Conservation (phyloP, 306 rosid genomes). For the Medicago arabica region DNA sequence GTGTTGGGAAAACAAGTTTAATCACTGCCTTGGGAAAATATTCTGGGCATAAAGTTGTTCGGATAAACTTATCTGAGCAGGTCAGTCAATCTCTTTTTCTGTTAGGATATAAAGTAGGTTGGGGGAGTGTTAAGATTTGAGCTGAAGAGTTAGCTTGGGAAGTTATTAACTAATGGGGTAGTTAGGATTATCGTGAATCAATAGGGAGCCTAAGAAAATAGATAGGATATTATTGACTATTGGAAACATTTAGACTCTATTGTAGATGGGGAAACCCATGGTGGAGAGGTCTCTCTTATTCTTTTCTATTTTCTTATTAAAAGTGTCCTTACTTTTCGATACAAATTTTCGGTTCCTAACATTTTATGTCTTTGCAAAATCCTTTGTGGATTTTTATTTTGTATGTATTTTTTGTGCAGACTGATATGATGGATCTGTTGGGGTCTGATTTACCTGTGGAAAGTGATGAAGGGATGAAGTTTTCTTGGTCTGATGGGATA, state of each 20-base stretch:
- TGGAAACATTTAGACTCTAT: not conserved
- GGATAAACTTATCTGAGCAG: conserved; percentile 96
- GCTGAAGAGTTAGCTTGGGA: not conserved
- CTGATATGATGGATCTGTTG: conserved; percentile 95
- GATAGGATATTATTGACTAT: not conserved
- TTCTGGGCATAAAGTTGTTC: conserved; percentile 86
- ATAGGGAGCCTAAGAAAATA: not conserved
- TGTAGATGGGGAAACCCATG: not conserved
- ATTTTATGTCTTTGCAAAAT: not conserved
- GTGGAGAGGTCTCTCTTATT: not conserved
- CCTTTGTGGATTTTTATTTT: not conserved
- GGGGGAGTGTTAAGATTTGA: not conserved
- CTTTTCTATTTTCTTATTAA: not conserved
- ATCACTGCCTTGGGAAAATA: conserved; percentile 78
- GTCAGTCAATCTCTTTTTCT: conserved; percentile 46
- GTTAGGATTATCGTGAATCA: not conserved
- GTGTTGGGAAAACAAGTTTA: conserved; percentile 98
- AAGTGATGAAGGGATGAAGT: conserved; percentile 82
- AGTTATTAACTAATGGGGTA: not conserved
- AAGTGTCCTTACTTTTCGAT: not conserved
- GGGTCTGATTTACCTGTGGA: conserved; percentile 95
- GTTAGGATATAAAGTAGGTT: not conserved
- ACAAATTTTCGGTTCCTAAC: not conserved
- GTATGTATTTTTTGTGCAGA: conserved; percentile 57
- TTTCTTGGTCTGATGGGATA: conserved; percentile 97